A percentile compares a stretch with the other conserved stretches of the same genome.
phyloP scores from a whole-genome alignment of 2,329 filamentous ascomycete genomes.

The Xylaria sp. region DNA sequence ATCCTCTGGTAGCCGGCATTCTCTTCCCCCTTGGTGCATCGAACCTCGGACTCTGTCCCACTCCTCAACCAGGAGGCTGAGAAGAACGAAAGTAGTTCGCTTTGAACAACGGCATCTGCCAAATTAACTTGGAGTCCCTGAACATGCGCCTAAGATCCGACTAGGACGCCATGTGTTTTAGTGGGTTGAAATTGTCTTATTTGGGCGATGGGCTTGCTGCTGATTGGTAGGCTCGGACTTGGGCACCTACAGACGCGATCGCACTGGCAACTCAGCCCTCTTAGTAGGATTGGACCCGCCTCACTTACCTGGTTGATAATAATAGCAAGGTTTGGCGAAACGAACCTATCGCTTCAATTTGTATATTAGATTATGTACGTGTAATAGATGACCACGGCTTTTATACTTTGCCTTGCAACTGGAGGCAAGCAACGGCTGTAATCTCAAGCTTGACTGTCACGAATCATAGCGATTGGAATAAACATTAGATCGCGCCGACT shows the following conservation, averaged over 20 bases:
- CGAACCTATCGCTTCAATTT: too few species aligned
- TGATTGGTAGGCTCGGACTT: conserved; percentile 21
- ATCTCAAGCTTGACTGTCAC: too few species aligned
- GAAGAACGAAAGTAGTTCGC: not conserved
- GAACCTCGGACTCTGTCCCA: conserved; percentile 10
- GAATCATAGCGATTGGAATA: too few species aligned
- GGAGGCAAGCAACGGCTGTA: too few species aligned
- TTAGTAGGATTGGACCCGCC: not conserved
- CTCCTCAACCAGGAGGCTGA: not conserved
- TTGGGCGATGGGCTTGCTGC: not conserved
- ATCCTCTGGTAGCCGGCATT: too few species aligned
- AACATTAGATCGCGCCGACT: too few species aligned
- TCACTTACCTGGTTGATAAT: not conserved
- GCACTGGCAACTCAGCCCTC: not conserved
- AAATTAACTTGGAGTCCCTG: not conserved
- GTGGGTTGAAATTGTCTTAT: not conserved
- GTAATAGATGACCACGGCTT: too few species aligned
- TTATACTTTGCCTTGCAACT: too few species aligned
- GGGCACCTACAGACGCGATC: not conserved
- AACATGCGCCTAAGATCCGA: not conserved
- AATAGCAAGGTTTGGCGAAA: not conserved
- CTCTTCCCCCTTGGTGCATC: too few species aligned
- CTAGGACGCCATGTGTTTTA: not conserved
- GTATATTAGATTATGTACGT: too few species aligned
- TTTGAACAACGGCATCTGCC: not conserved